Evolutionary conservation across 805 yeast species (phyloP), one percentile per base, ranked within the genome.

Genomic region (Hanseniaspora vineae): DNA sequence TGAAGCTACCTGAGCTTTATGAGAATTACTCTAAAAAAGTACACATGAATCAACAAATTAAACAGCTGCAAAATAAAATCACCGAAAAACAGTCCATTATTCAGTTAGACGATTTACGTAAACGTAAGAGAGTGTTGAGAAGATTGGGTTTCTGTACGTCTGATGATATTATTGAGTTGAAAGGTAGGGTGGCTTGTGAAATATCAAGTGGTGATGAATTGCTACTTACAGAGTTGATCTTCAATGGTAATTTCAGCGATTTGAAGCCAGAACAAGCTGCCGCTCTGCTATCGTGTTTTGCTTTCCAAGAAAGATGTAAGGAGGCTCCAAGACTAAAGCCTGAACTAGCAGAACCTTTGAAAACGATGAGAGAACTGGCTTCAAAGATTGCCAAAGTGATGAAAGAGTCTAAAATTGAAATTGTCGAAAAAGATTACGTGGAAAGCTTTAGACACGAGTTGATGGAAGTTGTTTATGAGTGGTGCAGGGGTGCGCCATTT

Each of bases 401-500:
- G 54, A 81, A 78, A 55, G 97, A 92, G 61, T 83, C 90, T 63
- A 89, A 92, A 66, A 73, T 92, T 45, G 97, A 90, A 51, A 70
- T 92, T 44, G 81, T 80, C 6, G 97, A 90, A 60, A 86, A 87
- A 58, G 97, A 89, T 49, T 92, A 92, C 60, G 83, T 92, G 39
- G 96, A 88, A 61, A 75, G 83, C 29, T 94, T 92, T 70, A 80
- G 95, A 66, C 82, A 88, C 17, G 96, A 92, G 61, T 72, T 92
- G 51, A 90, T 92, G 97, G 97, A 89, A 62, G 97, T 92, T 46
- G 96, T 92, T 1, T 87, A 70, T 64, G 84, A 90, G 44, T 92
- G 99, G 99, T 87, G 96, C 64, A 81, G 83, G 61, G 97, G 97
- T 17, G 96, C 96, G 6, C 71, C 92, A 0, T 92, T 92, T 65